Percentiles rank a stretch among this genome's conserved stretches.
phyloP scores from a whole-genome alignment of 805 yeast genomes.

The Metschnikowia henanensis region DNA sequence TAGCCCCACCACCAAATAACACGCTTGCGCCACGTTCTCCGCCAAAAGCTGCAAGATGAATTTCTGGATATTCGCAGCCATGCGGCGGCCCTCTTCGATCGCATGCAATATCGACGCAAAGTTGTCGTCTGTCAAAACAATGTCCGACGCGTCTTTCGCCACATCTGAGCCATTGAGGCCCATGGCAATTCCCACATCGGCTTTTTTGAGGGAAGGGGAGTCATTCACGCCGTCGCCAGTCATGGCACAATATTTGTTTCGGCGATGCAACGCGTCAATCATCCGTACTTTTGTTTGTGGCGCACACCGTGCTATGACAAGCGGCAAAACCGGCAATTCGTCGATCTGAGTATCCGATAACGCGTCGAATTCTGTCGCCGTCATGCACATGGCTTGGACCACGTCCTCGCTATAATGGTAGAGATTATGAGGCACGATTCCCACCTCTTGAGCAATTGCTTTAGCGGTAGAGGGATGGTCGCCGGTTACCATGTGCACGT shows the following conservation, averaged over 20 bases:
- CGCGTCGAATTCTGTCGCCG: conserved; percentile 68
- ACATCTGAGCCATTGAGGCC: conserved; percentile 28
- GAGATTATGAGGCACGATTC: conserved; percentile 40
- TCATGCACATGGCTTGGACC: conserved; percentile 66
- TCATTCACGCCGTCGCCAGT: conserved; percentile 49
- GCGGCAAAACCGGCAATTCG: conserved; percentile 58
- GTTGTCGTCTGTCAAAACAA: conserved; percentile 26
- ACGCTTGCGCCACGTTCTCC: conserved; percentile 48
- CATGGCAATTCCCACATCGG: conserved; percentile 29
- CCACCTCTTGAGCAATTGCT: conserved; percentile 21
- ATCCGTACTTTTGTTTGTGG: conserved; percentile 79
- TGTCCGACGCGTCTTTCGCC: conserved; percentile 27
- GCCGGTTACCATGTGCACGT: conserved; percentile 21
- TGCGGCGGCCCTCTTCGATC: conserved; percentile 23
- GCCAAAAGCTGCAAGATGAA: conserved; percentile 20
- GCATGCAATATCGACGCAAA: conserved; percentile 26
- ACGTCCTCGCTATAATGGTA: conserved; percentile 55
- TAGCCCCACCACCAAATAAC: conserved; percentile 67
- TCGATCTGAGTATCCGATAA: conserved; percentile 62
- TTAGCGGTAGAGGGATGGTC: conserved; percentile 20
- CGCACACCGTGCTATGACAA: conserved; percentile 79
- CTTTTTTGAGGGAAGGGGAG: conserved; percentile 25
- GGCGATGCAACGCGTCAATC: conserved; percentile 64
- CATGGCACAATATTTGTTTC: conserved; percentile 60
- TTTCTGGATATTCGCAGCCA: conserved; percentile 20